Percentiles rank a stretch among this genome's conserved stretches.
These are phyloP conservation scores for Colletotrichum kahawae DNA, from an alignment of 2,329 filamentous ascomycete species.

Conservation along the genomic window DNA sequence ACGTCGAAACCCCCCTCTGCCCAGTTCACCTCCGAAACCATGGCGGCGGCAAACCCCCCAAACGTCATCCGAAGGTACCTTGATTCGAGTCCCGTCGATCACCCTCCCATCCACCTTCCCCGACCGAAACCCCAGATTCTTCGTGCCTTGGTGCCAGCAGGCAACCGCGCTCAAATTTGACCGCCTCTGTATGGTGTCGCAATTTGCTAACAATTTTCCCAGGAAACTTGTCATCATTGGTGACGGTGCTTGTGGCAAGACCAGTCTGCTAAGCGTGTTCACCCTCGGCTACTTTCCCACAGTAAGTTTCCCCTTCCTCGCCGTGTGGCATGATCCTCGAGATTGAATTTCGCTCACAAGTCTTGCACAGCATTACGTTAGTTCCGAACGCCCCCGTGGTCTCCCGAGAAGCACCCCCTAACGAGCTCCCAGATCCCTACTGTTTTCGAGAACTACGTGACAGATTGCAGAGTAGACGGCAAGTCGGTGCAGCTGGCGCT, in stretches of 20 bases:
- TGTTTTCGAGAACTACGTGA: conserved; percentile 99
- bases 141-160: background rate
- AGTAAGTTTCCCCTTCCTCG: conserved; percentile 60
- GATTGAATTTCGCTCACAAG: conserved; percentile 27
- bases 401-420: conserved; percentile 12
- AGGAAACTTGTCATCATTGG: conserved; percentile 98
- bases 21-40: conserved; percentile 27
- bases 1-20: background rate
- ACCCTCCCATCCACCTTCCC: background rate
- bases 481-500: conserved; percentile 97
- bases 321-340: background rate
- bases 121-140: background rate
- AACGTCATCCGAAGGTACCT: conserved; percentile 72
- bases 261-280: conserved; percentile 95
- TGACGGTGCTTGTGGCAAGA: conserved; percentile 98
- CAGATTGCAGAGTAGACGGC: conserved; percentile 96
- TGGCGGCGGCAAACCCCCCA: conserved; percentile 51
- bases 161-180: background rate
- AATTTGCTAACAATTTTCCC: background rate
- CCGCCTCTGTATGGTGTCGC: background rate
- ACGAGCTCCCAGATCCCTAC: conserved; percentile 75
- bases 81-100: conserved; percentile 15
- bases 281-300: conserved; percentile 98
- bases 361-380: conserved; percentile 61
- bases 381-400: conserved; percentile 27